phyloP scores from a whole-genome alignment of 2,329 filamentous ascomycete species.

The Pseudogymnoascus verrucosus region DNA sequence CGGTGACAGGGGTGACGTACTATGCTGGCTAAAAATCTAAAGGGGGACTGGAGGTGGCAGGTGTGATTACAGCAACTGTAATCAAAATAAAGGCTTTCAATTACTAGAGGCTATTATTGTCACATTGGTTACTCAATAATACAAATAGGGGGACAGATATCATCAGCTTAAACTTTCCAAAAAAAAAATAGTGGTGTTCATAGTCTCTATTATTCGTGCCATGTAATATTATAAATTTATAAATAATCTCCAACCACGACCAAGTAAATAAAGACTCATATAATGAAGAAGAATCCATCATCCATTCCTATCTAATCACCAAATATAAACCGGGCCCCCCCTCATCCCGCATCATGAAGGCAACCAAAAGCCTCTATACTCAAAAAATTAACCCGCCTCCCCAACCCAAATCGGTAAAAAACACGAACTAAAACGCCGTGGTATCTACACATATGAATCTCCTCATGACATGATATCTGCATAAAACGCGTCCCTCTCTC shows the following conservation, averaged over 20 bases:
- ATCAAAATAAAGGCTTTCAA: neutral
- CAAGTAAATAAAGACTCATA: neutral
- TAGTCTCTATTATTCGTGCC: neutral
- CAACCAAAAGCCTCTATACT: slow-evolving; percentile 4
- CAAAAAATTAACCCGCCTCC: slow-evolving; percentile 2
- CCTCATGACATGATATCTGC: slow-evolving; percentile 3
- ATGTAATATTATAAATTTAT: neutral
- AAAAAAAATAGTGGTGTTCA: neutral
- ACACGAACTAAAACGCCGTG: slow-evolving; percentile 1
- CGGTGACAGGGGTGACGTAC: neutral
- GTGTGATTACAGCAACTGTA: neutral
- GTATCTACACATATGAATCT: slow-evolving; percentile 6
- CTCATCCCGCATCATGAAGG: neutral
- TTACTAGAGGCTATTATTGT: no score
- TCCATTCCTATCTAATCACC: slow-evolving; percentile 1
- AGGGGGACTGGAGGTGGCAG: no score
- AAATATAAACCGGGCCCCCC: neutral
- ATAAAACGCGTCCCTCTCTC: neutral
- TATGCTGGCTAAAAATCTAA: no score
- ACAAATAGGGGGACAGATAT: no score
- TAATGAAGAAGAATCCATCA: neutral
- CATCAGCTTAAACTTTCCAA: neutral
- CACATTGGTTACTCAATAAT: no score
- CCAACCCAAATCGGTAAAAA: neutral
- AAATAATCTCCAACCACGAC: neutral